phyloP scores from a whole-genome alignment of 176 grass and related monocot genomes.

The Melocanna baccifera region DNA sequence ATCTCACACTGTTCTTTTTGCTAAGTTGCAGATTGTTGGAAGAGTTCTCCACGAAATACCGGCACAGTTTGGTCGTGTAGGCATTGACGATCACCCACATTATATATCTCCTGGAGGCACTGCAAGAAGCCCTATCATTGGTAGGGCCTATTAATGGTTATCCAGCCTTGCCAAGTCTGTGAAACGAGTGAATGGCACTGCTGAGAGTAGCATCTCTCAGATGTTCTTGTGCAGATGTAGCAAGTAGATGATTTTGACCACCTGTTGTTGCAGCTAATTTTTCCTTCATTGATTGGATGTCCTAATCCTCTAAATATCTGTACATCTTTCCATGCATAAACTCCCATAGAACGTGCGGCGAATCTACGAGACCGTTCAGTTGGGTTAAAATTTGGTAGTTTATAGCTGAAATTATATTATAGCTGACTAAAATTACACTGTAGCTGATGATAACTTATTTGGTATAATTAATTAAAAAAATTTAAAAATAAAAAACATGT shows the following conservation, averaged over 20 bases:
- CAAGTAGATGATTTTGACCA: not conserved
- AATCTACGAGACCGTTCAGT: too few relatives aligned
- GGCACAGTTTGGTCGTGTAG: slow-evolving; percentile 1
- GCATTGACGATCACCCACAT: slow-evolving; percentile 67
- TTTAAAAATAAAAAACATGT: too few relatives aligned
- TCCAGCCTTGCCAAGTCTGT: not conserved
- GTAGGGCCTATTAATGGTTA: slow-evolving; percentile 68
- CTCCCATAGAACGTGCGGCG: not conserved
- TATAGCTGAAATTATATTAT: too few relatives aligned
- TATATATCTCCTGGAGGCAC: slow-evolving; percentile 68
- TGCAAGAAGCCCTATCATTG: slow-evolving; percentile 63
- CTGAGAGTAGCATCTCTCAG: not conserved
- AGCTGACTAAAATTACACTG: too few relatives aligned
- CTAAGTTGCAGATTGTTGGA: slow-evolving; percentile 66
- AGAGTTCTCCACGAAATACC: slow-evolving; percentile 62
- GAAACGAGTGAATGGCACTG: not conserved
- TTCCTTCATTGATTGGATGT: not conserved
- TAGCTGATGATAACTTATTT: too few relatives aligned
- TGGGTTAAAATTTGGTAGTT: too few relatives aligned
- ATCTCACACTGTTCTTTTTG: not conserved
- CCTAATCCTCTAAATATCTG: not conserved
- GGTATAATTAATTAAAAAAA: too few relatives aligned
- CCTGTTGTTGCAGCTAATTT: not conserved
- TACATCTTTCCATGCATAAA: not conserved
- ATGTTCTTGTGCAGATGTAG: not conserved